These are phyloP conservation scores for Moesziomyces globuligerus DNA, from an alignment of 1,284 basidiomycete genomes.

Conservation along the genomic window DNA sequence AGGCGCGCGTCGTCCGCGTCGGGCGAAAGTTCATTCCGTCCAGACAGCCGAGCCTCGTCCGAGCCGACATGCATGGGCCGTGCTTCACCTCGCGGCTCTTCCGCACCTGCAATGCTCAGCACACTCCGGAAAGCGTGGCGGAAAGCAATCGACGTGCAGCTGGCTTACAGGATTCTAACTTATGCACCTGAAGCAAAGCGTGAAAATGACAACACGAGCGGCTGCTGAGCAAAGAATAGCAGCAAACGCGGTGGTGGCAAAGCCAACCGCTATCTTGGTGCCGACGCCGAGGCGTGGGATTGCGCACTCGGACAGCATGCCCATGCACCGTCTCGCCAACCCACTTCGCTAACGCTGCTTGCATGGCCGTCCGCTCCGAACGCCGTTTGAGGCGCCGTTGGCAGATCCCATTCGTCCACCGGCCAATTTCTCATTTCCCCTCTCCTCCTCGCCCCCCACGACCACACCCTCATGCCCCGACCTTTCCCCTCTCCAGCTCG, in stretches of 20 bases:
- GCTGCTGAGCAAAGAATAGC: too few species aligned
- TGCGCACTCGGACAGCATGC: too few species aligned
- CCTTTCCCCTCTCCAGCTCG: neutral
- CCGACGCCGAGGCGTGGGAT: too few species aligned
- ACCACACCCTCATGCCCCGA: neutral
- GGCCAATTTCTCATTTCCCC: neutral
- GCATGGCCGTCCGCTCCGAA: too few species aligned
- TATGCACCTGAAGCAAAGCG: too few species aligned
- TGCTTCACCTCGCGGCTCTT: neutral
- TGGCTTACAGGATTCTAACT: too few species aligned
- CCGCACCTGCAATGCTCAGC: neutral
- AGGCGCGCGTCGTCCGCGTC: neutral
- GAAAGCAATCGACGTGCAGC: too few species aligned
- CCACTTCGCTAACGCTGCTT: neutral
- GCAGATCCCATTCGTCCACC: constrained; percentile 2
- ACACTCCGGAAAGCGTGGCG: neutral
- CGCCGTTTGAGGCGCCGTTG: too few species aligned
- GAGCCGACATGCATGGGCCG: too few species aligned
- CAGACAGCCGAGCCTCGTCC: neutral
- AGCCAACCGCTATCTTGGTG: too few species aligned
- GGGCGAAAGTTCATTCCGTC: neutral
- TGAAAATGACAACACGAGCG: too few species aligned
- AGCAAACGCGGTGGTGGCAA: too few species aligned
- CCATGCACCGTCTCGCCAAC: neutral
- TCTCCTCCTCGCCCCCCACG: neutral